Conservation (phyloP, 768 basidiomycete species). For the Arthromyces matolae region DNA sequence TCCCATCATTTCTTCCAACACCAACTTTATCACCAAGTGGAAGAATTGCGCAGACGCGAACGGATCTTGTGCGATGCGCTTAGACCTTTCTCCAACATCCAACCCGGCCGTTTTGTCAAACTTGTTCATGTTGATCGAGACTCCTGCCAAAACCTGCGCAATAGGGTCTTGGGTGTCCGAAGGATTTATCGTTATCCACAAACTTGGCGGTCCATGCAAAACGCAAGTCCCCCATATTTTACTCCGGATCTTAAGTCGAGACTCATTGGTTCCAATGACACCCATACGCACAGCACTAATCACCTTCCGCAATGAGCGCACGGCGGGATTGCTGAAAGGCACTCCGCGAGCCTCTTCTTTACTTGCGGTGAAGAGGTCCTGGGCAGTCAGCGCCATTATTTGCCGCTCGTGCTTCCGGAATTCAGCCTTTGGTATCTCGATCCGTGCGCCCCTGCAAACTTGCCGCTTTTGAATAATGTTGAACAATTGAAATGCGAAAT, state of each 20-base stretch:
- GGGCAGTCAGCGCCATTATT: constrained; percentile 22
- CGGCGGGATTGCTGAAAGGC: constrained; percentile 22
- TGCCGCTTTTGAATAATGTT: constrained; percentile 25
- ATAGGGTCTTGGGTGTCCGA: constrained; percentile 40
- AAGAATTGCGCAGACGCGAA: constrained; percentile 41
- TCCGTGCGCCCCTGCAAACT: constrained; percentile 17
- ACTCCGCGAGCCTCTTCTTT: constrained; percentile 27
- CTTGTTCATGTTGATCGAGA: constrained; percentile 38
- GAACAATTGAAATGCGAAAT: constrained; percentile 27
- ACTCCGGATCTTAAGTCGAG: constrained; percentile 16
- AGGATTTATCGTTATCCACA: constrained; percentile 46
- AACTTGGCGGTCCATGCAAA: constrained; percentile 24
- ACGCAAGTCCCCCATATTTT: constrained; percentile 36
- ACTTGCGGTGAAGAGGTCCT: constrained; percentile 28
- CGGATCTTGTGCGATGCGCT: constrained; percentile 34
- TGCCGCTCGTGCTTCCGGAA: constrained; percentile 20
- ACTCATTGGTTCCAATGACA: constrained; percentile 33
- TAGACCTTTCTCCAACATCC: constrained; percentile 7
- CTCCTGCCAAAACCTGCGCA: constrained; percentile 40
- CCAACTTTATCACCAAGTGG: constrained; percentile 26
- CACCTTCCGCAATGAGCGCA: constrained; percentile 22
- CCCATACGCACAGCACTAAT: constrained; percentile 19
- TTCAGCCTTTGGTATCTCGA: constrained; percentile 28
- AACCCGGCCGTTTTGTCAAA: constrained; percentile 28
- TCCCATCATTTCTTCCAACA: constrained; percentile 31